Evolutionary conservation across 148 eudicot genomes (phyloP).

Genomic region (Cornus controversa): DNA sequence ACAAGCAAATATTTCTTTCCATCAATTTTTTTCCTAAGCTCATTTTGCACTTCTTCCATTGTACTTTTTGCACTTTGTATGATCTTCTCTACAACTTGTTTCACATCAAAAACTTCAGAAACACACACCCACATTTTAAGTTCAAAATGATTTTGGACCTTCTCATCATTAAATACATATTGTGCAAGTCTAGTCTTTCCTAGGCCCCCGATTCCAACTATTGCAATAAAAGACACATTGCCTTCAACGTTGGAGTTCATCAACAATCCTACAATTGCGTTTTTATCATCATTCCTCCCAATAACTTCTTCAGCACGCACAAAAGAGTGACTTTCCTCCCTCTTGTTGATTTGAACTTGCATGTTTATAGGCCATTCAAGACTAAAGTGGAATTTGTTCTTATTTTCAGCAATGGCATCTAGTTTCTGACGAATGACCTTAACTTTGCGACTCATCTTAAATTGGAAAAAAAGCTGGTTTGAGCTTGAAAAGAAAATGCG

Average conservation of each 20-base stretch:
- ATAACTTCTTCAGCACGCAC: not conserved
- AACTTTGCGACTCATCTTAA: conserved; percentile 14
- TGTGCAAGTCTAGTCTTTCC: conserved; percentile 35
- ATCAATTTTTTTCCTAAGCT: not conserved
- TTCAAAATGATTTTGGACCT: conserved; percentile 12
- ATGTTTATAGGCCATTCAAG: not conserved
- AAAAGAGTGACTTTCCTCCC: conserved; percentile 4
- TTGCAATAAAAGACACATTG: conserved; percentile 18
- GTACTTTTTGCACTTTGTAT: conserved; percentile 1
- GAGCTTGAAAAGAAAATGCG: conserved; percentile 6
- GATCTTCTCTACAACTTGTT: conserved; percentile 13
- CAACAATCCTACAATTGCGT: not conserved
- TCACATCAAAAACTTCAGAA: conserved; percentile 17
- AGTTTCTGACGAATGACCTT: conserved; percentile 11
- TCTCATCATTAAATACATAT: conserved; percentile 16
- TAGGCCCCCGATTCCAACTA: conserved; percentile 31
- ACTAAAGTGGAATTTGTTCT: conserved; percentile 10
- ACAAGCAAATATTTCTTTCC: conserved; percentile 21
- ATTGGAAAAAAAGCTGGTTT: conserved; percentile 1
- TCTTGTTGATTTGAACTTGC: not conserved
- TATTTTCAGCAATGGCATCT: conserved; percentile 13
- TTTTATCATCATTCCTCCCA: conserved; percentile 28
- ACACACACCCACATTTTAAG: conserved; percentile 31
- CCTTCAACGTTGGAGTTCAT: not conserved
- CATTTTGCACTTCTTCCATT: conserved; percentile 3